phyloP scores from a whole-genome alignment of 176 grass and related monocot species.

The Aegilops sharonensis region DNA sequence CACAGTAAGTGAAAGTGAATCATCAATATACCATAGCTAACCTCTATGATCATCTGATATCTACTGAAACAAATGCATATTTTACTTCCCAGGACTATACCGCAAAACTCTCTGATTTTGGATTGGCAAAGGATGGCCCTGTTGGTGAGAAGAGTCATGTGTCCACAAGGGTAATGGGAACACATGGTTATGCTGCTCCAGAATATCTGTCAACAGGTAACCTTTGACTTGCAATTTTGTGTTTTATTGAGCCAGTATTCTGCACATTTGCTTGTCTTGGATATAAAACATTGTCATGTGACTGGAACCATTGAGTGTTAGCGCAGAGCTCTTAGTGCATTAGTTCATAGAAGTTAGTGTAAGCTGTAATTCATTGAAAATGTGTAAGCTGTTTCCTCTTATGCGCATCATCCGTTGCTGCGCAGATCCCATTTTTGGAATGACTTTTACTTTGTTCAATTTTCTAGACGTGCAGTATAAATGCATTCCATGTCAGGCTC shows the following conservation, averaged over 20 bases:
- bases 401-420: neutral
- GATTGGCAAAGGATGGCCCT: conserved; percentile 91
- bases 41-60: neutral
- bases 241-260: neutral
- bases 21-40: neutral
- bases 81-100: conserved; percentile 67
- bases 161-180: conserved; percentile 89
- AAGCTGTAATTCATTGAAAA: neutral
- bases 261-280: neutral
- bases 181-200: conserved; percentile 89
- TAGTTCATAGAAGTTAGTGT: neutral
- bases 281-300: neutral
- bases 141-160: conserved; percentile 87
- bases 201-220: conserved; percentile 96
- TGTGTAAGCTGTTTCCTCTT: neutral
- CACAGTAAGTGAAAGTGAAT: conserved; percentile 49
- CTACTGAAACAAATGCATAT: conserved; percentile 21
- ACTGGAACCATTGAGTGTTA: neutral
- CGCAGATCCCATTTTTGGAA: conserved; percentile 10
- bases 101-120: conserved; percentile 95
- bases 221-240: conserved; percentile 13
- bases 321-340: neutral
- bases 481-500: neutral
- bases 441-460: neutral
- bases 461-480: neutral